Percentiles rank a stretch among this genome's conserved stretches.
These are phyloP conservation scores for Scenedesmus sp. DNA, from an alignment of 163 green algal genomes.

Conservation along the genomic window DNA sequence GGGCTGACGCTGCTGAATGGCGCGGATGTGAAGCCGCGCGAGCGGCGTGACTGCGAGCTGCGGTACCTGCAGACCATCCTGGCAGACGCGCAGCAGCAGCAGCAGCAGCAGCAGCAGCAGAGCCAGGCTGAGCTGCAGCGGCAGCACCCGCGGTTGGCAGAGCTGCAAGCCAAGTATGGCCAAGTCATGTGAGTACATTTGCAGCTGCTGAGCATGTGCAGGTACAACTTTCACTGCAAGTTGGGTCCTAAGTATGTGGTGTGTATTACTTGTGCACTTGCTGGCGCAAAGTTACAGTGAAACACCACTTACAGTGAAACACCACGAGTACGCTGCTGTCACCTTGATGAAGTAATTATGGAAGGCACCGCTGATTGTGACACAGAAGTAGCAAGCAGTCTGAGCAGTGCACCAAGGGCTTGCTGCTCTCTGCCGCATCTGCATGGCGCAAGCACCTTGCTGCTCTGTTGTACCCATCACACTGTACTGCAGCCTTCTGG, in stretches of 20 bases:
- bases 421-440: too few species aligned
- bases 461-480: not conserved
- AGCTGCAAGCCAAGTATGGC: conserved; percentile 58
- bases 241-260: too few species aligned
- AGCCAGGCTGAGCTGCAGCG: not conserved
- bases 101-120: not conserved
- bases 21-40: conserved; percentile 71
- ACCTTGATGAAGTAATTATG: too few species aligned
- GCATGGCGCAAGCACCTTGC: too few species aligned
- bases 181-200: conserved; percentile 54
- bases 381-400: too few species aligned
- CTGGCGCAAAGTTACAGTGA: too few species aligned
- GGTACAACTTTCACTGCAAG: not conserved
- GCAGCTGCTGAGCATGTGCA: not conserved
- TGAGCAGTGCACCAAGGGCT: too few species aligned
- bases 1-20: conserved; percentile 84
- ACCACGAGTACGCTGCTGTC: too few species aligned
- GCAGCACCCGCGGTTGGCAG: conserved; percentile 56
- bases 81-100: conserved; percentile 36
- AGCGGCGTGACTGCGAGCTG: conserved; percentile 88
- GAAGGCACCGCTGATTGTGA: too few species aligned
- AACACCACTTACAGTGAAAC: too few species aligned
- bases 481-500: not conserved
- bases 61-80: conserved; percentile 78
- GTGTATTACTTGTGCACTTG: too few species aligned